Base-by-base conservation (phyloP, 164 flowering plant species). In the Stephania cephalantha region DNA sequence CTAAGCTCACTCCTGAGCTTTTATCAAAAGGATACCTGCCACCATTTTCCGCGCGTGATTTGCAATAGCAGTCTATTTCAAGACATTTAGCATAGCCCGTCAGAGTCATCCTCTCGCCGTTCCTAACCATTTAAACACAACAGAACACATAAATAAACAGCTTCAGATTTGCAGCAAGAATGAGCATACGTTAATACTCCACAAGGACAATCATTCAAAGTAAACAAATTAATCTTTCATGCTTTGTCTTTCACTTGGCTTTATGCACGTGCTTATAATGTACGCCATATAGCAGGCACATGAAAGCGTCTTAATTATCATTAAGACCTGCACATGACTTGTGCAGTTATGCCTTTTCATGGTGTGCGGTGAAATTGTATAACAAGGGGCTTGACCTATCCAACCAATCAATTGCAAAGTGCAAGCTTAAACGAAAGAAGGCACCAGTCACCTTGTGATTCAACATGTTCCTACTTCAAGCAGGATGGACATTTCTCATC, bases 101-200 rank as follows among this genome's bases (percentile, higher is more conserved):
- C 46, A 91, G 81, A 25, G 76, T 73, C 64, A 90, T 84, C 76
- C 61, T 82, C 81, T 90, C 89, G 72, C 93, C 98, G 83, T 92
- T 90, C 85, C 97, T 93, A 63, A 65, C 67, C 63, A 76, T 70
- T 69, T 46, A 75, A 35, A 73, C 66, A 77, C 61, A 44, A 68
- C 10, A 66, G 42, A 17, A 46, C 64, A 58, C n/a, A 76, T 30
- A 48, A 63, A 42, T 53, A 53, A 75, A 74, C 25, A 75, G 71
- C 42, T 25, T 48, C 69, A 13, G 11, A 15, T 12, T 35, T 35
- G 30, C 42, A 77, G 18, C 10, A 52, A 35, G 6, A n/a, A 29
- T 9, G 46, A 42, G 52, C 50, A 42, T 20, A 35, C 22, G 45
- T 20, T 58, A 50, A 5, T 52, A 22, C 65, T 71, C 6, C 12